Evolutionary conservation across 169 alveolate species (phyloP), one percentile per base, ranked within the genome.

Genomic region (Babesia ovata): DNA sequence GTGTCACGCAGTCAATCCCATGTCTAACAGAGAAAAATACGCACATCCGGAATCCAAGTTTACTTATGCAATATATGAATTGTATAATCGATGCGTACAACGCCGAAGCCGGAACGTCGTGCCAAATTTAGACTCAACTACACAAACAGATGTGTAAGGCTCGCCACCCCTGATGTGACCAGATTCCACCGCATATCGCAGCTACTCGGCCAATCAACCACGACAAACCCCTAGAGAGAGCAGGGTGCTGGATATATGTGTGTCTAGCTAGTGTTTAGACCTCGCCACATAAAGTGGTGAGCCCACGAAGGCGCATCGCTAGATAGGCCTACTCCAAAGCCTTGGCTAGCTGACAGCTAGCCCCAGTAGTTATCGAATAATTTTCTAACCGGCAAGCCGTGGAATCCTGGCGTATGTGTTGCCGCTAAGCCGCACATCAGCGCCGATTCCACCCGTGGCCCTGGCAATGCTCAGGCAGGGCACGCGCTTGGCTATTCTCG

Each of bases 211-310:
- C 50, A 45, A 45, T 45, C 14, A 16, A 33, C 39, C 39, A 33
- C 39, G 39, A 33, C 2, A 2, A 4, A 33, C 53, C 69, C 39
- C 8, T 24, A 59, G 50, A 59, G 69, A 49, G 29, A 19, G 53
- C 24, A 9, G 39, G 54, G 42, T 39, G 56, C 11, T 0, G 50
- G 70, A 61, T 36, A 36, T 16, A 44, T 11, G 4, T 46, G 19
- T 63, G 62, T 63, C 22, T 63, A 63, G 48, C 61, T 21, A 48
- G 1, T 6, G 21, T 22, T 8, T 29, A 4, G 45, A 24, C 26
- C 42, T 8, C 73, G 76, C 76, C 76, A 21, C 76, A 67, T 67
- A 67, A 67, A 36, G 50, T 67, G 56, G 66, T 42, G 76, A 67
- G 76, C 56, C 76, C 29, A 67, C 53, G 63, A 17, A 21, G 12